These are phyloP conservation scores for Cardamine resedifolia DNA, from an alignment of 345 rosid genomes.

Conservation along the genomic window DNA sequence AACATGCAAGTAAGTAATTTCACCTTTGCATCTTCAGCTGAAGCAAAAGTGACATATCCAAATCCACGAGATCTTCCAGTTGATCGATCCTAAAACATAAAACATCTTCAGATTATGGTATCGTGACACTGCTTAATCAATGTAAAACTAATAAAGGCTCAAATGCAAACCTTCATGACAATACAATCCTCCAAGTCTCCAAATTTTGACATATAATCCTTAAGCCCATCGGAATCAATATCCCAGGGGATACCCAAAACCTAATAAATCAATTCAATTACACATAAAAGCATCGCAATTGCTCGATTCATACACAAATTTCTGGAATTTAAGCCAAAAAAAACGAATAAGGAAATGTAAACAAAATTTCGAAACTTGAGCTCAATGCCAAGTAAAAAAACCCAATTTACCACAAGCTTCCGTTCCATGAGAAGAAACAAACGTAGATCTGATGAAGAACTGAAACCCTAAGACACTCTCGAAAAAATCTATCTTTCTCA, in stretches of 20 bases:
- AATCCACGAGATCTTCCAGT: conserved; percentile 98
- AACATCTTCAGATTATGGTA: not conserved
- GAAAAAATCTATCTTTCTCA: conserved; percentile 31
- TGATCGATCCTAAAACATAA: conserved; percentile 66
- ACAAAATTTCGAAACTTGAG: not conserved
- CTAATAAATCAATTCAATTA: conserved; percentile 19
- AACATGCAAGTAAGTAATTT: not conserved
- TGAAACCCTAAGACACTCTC: conserved; percentile 53
- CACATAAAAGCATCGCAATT: not conserved
- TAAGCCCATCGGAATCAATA: conserved; percentile 84
- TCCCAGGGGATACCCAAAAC: conserved; percentile 99
- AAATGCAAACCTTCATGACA: conserved; percentile 81
- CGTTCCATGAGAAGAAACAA: conserved; percentile 52
- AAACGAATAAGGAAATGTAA: not conserved
- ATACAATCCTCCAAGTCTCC: conserved; percentile 97
- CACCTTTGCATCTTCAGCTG: conserved; percentile 84
- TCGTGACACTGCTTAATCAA: not conserved
- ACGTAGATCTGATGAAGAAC: conserved; percentile 25
- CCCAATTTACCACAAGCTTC: conserved; percentile 77
- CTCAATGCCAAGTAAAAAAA: not conserved
- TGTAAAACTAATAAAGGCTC: not conserved
- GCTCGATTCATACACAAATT: not conserved
- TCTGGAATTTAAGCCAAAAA: not conserved
- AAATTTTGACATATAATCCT: conserved; percentile 86
- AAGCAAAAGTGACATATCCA: conserved; percentile 87